Base-by-base conservation (phyloP, 2,329 filamentous ascomycete species). In the Ceratocystis papillata region DNA sequence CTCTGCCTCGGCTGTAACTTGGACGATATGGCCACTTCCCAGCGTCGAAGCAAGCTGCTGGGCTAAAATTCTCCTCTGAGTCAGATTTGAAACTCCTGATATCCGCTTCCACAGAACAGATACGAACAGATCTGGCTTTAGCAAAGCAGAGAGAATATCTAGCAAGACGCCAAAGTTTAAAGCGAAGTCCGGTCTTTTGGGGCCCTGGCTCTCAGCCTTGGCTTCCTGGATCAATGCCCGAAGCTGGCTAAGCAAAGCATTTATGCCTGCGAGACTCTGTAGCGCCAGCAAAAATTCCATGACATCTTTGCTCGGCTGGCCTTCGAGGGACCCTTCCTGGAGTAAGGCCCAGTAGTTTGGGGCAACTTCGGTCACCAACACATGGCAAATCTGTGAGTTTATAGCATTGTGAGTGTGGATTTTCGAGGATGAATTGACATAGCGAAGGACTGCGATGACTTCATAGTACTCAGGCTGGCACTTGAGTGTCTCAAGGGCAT, bases 321-420 rank as follows among this genome's bases (percentile, higher is more conserved):
- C 67, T 67, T 25, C 69, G 45, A 73, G 37, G 2, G 72, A 73
- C n/a, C 76, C 77, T 67, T 82, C 80, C 46, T 78, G 76, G 17
- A 93, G 72, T 7, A 84, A 71, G 2, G 79, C 73, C 93, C 94
- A 97, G 75, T 93, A 96, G 72, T 92, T 89, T 1, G 89, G 88
- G 6, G 90, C 78, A 30, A 88, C 91, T 41, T 86, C 83, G 17
- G 82, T 86, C 67, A 95, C 84, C 45, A 99, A 77, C 2, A 83
- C 77, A 72, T 91, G 86, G 64, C 93, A 79, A 41, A 96, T 83
- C 70, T 91, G 88, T 0, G 64, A 64, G 15, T 17, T 53, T 17
- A 63, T 12, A 7, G 57, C 46, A 30, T 62, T 48, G 33, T 64
- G 46, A 15, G 64, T 22, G 33, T 28, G 20, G 22, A 25, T 5